phyloP scores from a whole-genome alignment of 768 basidiomycete species.

The Trichaptum fuscoviolaceum region DNA sequence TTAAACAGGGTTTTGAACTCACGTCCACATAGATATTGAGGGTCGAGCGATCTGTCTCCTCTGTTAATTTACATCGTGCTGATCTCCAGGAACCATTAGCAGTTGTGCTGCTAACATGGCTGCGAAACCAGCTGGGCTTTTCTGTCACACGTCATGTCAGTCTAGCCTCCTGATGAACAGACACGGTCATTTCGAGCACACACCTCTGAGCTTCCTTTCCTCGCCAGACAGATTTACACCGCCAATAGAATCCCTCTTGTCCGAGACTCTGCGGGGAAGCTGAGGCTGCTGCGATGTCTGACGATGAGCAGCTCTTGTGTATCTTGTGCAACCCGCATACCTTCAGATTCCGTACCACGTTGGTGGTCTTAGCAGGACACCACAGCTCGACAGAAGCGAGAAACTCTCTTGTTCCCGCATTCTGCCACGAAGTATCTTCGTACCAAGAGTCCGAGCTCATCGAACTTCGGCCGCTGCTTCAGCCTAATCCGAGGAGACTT shows the following conservation, averaged over 20 bases:
- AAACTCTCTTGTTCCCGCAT: conserved; percentile 39
- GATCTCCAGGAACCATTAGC: conserved; percentile 60
- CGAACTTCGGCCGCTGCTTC: not conserved
- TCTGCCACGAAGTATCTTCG: conserved; percentile 1
- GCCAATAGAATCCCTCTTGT: conserved; percentile 43
- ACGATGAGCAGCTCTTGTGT: not conserved
- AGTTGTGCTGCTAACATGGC: conserved; percentile 27
- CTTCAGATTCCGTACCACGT: not conserved
- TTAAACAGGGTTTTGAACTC: conserved; percentile 19
- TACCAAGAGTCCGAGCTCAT: not conserved
- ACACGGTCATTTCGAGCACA: not conserved
- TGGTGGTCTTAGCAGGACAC: conserved; percentile 39
- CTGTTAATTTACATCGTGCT: conserved; percentile 64
- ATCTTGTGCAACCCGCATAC: not conserved
- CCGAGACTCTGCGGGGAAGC: conserved; percentile 46
- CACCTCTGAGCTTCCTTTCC: conserved; percentile 8
- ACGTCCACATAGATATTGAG: conserved; percentile 76
- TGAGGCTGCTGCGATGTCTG: conserved; percentile 29
- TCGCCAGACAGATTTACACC: not conserved
- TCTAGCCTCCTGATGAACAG: not conserved
- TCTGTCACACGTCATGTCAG: conserved; percentile 35
- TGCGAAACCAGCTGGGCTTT: conserved; percentile 68
- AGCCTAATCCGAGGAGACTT: not conserved
- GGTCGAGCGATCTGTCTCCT: conserved; percentile 62
- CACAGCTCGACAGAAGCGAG: conserved; percentile 57